A percentile compares a stretch with the other conserved stretches of the same genome.
These are phyloP conservation scores for Candida sanyiensis DNA, from an alignment of 805 yeast species.

Conservation along the genomic window DNA sequence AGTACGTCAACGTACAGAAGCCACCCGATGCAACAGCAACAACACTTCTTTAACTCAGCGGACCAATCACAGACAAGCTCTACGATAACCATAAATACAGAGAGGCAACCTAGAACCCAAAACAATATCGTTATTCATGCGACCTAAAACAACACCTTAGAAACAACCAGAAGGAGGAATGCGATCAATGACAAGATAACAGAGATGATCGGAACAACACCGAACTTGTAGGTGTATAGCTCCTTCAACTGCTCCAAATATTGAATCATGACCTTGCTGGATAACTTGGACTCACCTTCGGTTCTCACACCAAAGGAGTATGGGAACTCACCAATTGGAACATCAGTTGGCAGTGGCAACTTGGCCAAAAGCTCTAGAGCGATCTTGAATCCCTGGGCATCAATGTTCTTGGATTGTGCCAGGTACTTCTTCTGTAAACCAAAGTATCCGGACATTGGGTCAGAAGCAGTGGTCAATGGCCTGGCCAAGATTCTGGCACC, in stretches of 20 bases:
- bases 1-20: too few relatives aligned
- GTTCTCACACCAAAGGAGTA: conserved; percentile 49
- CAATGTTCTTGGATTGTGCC: conserved; percentile 28
- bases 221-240: conserved; percentile 41
- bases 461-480: conserved; percentile 46
- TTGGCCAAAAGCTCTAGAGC: conserved; percentile 45
- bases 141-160: conserved; percentile 15
- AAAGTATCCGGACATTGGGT: conserved; percentile 50
- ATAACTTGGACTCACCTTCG: conserved; percentile 46
- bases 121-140: not conserved
- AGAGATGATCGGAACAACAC: conserved; percentile 32
- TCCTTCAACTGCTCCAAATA: conserved; percentile 42
- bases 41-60: too few relatives aligned
- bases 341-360: conserved; percentile 34
- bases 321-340: conserved; percentile 41
- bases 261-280: conserved; percentile 44
- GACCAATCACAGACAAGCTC: too few relatives aligned
- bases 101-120: too few relatives aligned
- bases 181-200: conserved; percentile 28
- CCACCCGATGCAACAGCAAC: too few relatives aligned
- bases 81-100: not conserved
- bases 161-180: conserved; percentile 27
- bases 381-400: conserved; percentile 44
- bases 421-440: conserved; percentile 44
- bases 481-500: conserved; percentile 45